These are phyloP conservation scores for Telfairia occidentalis DNA, from an alignment of 331 rosid genomes.

Conservation along the genomic window DNA sequence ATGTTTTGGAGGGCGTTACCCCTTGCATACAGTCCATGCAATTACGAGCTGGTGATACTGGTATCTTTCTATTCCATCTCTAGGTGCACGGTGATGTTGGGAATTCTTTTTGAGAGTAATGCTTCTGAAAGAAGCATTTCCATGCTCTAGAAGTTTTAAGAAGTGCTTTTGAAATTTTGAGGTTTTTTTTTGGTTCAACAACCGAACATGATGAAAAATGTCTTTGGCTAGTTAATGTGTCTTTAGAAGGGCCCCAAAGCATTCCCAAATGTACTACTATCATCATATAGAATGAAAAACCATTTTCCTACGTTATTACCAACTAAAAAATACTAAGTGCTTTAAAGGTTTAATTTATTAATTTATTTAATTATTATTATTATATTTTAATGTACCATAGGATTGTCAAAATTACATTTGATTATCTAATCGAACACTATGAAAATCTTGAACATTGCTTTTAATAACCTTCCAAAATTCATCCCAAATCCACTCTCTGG, in stretches of 20 bases:
- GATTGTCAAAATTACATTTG: not conserved
- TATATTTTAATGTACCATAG: too few species aligned
- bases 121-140: not conserved
- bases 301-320: not conserved
- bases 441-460: not conserved
- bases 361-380: too few species aligned
- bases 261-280: not conserved
- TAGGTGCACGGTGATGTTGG: not conserved
- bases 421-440: not conserved
- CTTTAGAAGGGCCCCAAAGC: not conserved
- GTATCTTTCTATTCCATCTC: slow-evolving; percentile 28
- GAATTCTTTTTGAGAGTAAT: not conserved
- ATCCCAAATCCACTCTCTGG: not conserved
- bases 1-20: slow-evolving; percentile 96
- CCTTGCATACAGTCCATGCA: slow-evolving; percentile 98
- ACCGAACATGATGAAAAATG: not conserved
- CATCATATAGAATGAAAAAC: not conserved
- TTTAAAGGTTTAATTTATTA: too few species aligned
- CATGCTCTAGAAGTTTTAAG: not conserved
- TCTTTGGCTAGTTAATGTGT: not conserved
- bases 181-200: not conserved
- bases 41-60: slow-evolving; percentile 88
- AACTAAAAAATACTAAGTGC: too few species aligned
- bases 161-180: not conserved
- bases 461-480: not conserved